Evolutionary conservation across 2,329 filamentous ascomycete species (phyloP).

Genomic region (Pyricularia sp.): DNA sequence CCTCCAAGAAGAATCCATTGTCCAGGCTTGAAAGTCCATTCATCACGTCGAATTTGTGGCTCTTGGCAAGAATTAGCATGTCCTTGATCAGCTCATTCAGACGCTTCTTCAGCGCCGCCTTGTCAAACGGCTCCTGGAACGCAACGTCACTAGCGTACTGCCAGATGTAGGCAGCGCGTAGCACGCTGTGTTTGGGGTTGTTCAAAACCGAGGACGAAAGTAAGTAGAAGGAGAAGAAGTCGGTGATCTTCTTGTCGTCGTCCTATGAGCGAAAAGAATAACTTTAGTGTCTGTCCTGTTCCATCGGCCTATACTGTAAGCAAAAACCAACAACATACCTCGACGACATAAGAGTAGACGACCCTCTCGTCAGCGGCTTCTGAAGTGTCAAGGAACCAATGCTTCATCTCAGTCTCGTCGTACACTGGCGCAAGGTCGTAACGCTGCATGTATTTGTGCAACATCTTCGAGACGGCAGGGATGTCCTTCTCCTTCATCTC

Average conservation of each 20-base stretch:
- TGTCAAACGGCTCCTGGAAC: conserved; percentile 47
- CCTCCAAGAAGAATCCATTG: conserved; percentile 84
- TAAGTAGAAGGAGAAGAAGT: conserved; percentile 96
- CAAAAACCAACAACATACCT: conserved; percentile 35
- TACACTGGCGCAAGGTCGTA: conserved; percentile 83
- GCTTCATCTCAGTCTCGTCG: conserved; percentile 67
- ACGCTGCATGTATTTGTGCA: conserved; percentile 67
- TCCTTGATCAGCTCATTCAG: conserved; percentile 77
- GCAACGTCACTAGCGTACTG: conserved; percentile 88
- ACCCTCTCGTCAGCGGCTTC: conserved; percentile 62
- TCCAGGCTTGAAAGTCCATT: conserved; percentile 91
- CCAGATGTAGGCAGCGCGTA: conserved; percentile 90
- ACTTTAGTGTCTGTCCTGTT: background rate
- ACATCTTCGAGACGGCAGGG: conserved; percentile 61
- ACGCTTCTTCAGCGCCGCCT: conserved; percentile 59
- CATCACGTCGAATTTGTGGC: conserved; percentile 83
- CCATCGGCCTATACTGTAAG: background rate
- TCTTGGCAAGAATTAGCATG: conserved; percentile 79
- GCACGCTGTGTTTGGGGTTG: conserved; percentile 64
- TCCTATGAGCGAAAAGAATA: conserved; percentile 18
- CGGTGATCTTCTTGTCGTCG: conserved; percentile 71
- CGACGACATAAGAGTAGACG: conserved; percentile 89
- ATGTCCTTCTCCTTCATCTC: conserved; percentile 74
- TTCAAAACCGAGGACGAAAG: conserved; percentile 89
- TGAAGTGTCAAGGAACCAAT: conserved; percentile 76